A percentile compares a stretch with the other conserved stretches of the same genome.
These are phyloP conservation scores for Arabis alpina DNA, from an alignment of 345 rosid species.

Conservation along the genomic window DNA sequence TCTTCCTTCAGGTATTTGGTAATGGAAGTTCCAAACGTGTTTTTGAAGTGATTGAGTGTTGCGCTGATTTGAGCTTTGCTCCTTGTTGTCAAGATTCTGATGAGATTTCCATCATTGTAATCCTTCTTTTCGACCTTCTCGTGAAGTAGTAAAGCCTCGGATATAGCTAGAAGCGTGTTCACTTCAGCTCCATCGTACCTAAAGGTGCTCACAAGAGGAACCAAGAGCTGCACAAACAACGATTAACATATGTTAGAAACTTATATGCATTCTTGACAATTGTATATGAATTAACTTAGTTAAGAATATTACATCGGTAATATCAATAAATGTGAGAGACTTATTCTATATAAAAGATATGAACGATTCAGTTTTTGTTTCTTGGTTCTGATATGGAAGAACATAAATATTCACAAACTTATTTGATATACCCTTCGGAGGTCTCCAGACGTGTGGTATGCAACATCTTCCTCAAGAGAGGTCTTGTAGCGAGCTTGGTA, in stretches of 20 bases:
- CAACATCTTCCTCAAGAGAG: constrained; percentile 92
- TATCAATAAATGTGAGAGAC: too few relatives aligned
- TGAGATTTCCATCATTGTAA: constrained; percentile 74
- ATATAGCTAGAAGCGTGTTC: constrained; percentile 63
- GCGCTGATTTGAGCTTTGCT: constrained; percentile 83
- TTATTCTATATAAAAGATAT: too few relatives aligned
- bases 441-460: constrained; percentile 78
- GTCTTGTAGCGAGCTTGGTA: constrained; percentile 78
- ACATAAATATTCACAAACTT: too few relatives aligned
- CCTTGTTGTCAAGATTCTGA: constrained; percentile 81
- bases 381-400: background rate
- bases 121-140: constrained; percentile 73
- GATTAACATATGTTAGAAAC: background rate
- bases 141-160: constrained; percentile 81
- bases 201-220: constrained; percentile 76
- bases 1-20: constrained; percentile 80
- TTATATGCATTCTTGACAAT: background rate
- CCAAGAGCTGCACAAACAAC: constrained; percentile 64
- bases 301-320: too few relatives aligned
- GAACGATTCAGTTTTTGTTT: too few relatives aligned
- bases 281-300: too few relatives aligned
- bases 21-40: constrained; percentile 67
- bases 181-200: constrained; percentile 86
- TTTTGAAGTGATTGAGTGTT: constrained; percentile 77
- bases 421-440: constrained; percentile 61